phyloP scores from a whole-genome alignment of 2,329 filamentous ascomycete genomes.

The Laburnicola sp. region DNA sequence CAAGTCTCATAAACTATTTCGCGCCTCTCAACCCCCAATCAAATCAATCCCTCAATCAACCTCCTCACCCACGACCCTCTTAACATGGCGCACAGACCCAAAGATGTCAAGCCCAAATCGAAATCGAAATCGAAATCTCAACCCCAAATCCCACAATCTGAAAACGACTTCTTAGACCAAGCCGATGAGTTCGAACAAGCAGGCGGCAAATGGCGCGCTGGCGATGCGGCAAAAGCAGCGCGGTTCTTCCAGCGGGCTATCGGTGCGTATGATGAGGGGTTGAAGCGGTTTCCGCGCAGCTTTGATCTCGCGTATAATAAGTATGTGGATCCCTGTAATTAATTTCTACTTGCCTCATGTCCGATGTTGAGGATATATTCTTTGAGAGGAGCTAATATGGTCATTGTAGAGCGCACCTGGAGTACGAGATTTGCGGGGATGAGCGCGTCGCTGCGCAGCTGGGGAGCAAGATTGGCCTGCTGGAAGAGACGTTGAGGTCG shows the following conservation, averaged over 20 bases:
- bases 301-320: conserved; percentile 79
- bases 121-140: conserved; percentile 29
- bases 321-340: conserved; percentile 46
- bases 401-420: conserved; percentile 61
- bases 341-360: neutral
- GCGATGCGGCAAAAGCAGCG: conserved; percentile 67
- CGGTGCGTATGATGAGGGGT: conserved; percentile 65
- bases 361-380: neutral
- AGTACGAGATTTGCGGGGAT: conserved; percentile 71
- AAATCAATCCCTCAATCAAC: too few species aligned
- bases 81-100: conserved; percentile 37
- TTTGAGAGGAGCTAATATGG: neutral
- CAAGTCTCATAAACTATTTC: too few species aligned
- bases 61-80: neutral
- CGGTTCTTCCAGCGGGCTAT: conserved; percentile 67
- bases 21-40: too few species aligned
- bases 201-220: conserved; percentile 73
- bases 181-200: conserved; percentile 72
- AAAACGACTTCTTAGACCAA: conserved; percentile 69
- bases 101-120: conserved; percentile 33
- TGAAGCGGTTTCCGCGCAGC: conserved; percentile 61
- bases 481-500: conserved; percentile 64
- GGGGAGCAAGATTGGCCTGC: conserved; percentile 57
- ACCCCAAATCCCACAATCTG: conserved; percentile 58
- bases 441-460: conserved; percentile 63